These are phyloP conservation scores for Coprinellus micaceus DNA, from an alignment of 768 basidiomycete genomes.

Conservation along the genomic window DNA sequence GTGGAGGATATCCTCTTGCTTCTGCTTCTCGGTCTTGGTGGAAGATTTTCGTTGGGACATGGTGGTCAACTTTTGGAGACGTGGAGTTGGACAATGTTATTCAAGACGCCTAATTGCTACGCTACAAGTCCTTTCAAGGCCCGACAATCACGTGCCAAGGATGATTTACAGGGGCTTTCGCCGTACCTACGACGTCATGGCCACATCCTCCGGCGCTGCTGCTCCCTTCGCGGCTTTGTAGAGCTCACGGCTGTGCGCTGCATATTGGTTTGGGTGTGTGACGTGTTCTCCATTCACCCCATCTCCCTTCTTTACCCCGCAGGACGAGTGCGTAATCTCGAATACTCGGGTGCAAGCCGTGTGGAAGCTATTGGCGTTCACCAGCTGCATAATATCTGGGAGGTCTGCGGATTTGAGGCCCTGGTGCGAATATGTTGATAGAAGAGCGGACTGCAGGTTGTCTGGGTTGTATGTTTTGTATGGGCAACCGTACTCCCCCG, in stretches of 20 bases:
- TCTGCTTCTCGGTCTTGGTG: constrained; percentile 24
- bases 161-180: too few species aligned
- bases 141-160: constrained; percentile 11
- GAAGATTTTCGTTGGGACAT: constrained; percentile 53
- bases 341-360: constrained; percentile 97
- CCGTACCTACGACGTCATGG: neutral
- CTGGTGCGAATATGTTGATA: constrained; percentile 60
- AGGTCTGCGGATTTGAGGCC: constrained; percentile 68
- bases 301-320: constrained; percentile 82
- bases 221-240: constrained; percentile 41
- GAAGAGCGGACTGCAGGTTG: constrained; percentile 74
- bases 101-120: neutral
- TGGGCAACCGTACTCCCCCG: constrained; percentile 82
- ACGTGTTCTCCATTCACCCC: constrained; percentile 84
- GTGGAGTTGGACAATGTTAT: constrained; percentile 3
- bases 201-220: constrained; percentile 26
- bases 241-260: constrained; percentile 68
- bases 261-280: constrained; percentile 92
- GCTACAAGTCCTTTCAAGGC: neutral
- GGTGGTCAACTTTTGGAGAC: constrained; percentile 11
- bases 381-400: constrained; percentile 75
- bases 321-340: constrained; percentile 79
- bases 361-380: constrained; percentile 83
- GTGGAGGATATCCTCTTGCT: constrained; percentile 49
- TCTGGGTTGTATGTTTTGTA: constrained; percentile 85